phyloP scores from a whole-genome alignment of 805 yeast genomes.

The Pichia occidentalis region DNA sequence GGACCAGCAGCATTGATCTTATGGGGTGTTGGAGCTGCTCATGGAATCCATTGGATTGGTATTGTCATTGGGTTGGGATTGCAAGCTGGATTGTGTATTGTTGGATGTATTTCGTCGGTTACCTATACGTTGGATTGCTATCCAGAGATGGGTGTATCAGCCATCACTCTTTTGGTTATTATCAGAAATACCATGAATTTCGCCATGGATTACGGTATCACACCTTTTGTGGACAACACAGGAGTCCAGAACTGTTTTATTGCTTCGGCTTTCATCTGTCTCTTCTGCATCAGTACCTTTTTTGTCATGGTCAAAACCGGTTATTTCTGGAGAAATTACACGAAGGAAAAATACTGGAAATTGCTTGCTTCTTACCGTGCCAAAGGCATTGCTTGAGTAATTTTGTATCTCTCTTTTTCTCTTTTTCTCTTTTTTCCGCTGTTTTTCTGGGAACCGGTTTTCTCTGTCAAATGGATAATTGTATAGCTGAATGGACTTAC shows the following conservation, averaged over 20 bases:
- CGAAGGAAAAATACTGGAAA: conserved; percentile 32
- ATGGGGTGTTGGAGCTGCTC: conserved; percentile 60
- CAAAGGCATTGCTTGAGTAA: conserved; percentile 14
- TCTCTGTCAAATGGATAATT: too few relatives aligned
- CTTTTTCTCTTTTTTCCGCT: not conserved
- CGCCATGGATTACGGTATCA: conserved; percentile 53
- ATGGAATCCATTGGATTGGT: conserved; percentile 49
- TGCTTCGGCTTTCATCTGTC: conserved; percentile 46
- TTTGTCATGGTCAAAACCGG: conserved; percentile 34
- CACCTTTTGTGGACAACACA: conserved; percentile 47
- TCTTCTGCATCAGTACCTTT: conserved; percentile 42
- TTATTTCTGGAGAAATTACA: conserved; percentile 31
- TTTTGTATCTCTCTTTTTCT: not conserved
- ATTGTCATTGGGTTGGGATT: conserved; percentile 49
- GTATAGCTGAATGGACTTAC: too few relatives aligned
- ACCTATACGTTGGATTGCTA: conserved; percentile 53
- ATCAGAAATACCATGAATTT: conserved; percentile 55
- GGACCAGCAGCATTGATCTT: conserved; percentile 51
- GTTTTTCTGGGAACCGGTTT: too few relatives aligned
- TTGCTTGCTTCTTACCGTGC: conserved; percentile 25
- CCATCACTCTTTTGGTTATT: conserved; percentile 49
- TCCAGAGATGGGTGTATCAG: conserved; percentile 46
- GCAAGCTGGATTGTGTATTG: conserved; percentile 47
- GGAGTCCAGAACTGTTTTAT: conserved; percentile 54
- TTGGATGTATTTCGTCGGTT: conserved; percentile 45